These are phyloP conservation scores for Hypoxylon lienhwacheense DNA, from an alignment of 495 filamentous ascomycete species.

Conservation along the genomic window DNA sequence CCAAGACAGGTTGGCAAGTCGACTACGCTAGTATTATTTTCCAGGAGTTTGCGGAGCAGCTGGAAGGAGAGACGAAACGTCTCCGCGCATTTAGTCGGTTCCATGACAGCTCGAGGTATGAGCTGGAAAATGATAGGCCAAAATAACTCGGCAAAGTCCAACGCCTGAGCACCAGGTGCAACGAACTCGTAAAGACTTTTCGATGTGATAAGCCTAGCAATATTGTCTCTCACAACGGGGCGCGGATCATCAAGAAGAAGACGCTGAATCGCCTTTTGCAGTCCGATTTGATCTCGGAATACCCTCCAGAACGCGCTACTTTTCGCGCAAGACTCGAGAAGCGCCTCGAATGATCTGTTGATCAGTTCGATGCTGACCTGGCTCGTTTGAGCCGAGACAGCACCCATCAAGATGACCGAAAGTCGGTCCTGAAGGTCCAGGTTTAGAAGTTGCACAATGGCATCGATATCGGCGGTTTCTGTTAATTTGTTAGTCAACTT, in stretches of 20 bases:
- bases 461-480: constrained; percentile 29
- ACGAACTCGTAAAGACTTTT: constrained; percentile 27
- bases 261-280: constrained; percentile 38
- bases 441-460: constrained; percentile 35
- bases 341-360: constrained; percentile 58
- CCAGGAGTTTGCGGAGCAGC: constrained; percentile 58
- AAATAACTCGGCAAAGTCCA: constrained; percentile 47
- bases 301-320: constrained; percentile 61
- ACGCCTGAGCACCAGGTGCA: constrained; percentile 23
- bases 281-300: constrained; percentile 48
- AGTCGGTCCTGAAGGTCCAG: constrained; percentile 42
- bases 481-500: constrained; percentile 5
- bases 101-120: constrained; percentile 42
- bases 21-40: constrained; percentile 52
- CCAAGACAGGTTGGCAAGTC: constrained; percentile 55
- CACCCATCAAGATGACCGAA: constrained; percentile 39
- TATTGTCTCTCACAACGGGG: constrained; percentile 43
- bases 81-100: constrained; percentile 48
- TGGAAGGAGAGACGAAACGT: constrained; percentile 48
- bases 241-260: constrained; percentile 50
- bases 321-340: constrained; percentile 66
- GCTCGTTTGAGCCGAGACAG: constrained; percentile 28
- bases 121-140: constrained; percentile 53
- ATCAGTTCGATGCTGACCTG: constrained; percentile 48
- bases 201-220: constrained; percentile 43